These are phyloP conservation scores for Irpex rosettiformis DNA, from an alignment of 1,284 basidiomycete genomes.

Conservation along the genomic window DNA sequence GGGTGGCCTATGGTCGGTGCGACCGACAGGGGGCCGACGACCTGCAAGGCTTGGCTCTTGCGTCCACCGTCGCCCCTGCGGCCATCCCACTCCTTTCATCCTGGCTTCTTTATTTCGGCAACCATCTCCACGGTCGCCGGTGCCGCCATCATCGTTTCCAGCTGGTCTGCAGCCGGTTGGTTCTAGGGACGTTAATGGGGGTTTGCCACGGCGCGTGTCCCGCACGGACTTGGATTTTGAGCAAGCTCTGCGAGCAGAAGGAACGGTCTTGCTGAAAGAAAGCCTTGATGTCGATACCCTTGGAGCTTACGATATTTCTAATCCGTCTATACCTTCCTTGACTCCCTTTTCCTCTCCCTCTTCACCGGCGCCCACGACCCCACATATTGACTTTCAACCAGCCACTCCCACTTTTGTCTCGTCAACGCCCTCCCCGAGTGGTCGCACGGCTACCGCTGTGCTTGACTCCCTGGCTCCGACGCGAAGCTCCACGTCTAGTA, in stretches of 20 bases:
- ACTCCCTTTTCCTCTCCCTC: slow-evolving; percentile 25
- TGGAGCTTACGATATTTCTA: slow-evolving; percentile 43
- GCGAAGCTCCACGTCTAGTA: slow-evolving; percentile 33
- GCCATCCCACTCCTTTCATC: slow-evolving; percentile 4
- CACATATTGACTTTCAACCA: slow-evolving; percentile 29
- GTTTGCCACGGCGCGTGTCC: slow-evolving; percentile 41
- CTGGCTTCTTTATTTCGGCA: slow-evolving; percentile 34
- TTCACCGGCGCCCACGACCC: slow-evolving; percentile 24
- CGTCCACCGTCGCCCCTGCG: slow-evolving; percentile 3
- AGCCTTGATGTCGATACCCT: slow-evolving; percentile 64
- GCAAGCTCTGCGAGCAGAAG: slow-evolving; percentile 59
- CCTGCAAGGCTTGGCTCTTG: slow-evolving; percentile 3
- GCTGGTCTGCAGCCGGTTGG: slow-evolving; percentile 52
- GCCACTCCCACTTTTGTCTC: slow-evolving; percentile 54
- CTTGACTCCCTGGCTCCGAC: slow-evolving; percentile 34
- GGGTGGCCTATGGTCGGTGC: not conserved
- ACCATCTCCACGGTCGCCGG: slow-evolving; percentile 42
- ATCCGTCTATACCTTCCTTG: slow-evolving; percentile 22
- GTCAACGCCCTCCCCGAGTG: slow-evolving; percentile 46
- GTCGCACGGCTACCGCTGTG: slow-evolving; percentile 26
- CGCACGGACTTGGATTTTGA: slow-evolving; percentile 78
- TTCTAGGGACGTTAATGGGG: slow-evolving; percentile 42
- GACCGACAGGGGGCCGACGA: not conserved
- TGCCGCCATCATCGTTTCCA: slow-evolving; percentile 46
- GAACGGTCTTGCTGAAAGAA: slow-evolving; percentile 65